A percentile compares a stretch with the other conserved stretches of the same genome.
phyloP scores from a whole-genome alignment of 2,329 filamentous ascomycete genomes.

The Karstenula rhodostoma region DNA sequence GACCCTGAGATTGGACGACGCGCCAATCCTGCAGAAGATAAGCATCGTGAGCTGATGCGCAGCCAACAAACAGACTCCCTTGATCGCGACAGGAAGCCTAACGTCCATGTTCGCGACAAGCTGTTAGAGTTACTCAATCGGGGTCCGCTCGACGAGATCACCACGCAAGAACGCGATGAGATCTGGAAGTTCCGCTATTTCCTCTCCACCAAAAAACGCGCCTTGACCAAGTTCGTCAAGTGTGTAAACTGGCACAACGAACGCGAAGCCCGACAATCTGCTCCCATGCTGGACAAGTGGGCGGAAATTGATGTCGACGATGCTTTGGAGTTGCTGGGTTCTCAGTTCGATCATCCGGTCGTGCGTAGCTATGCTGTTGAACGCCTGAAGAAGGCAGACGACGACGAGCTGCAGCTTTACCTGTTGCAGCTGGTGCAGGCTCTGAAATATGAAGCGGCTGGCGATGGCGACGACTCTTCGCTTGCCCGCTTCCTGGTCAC shows the following conservation, averaged over 20 bases:
- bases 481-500: conserved; percentile 89
- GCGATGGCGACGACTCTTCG: conserved; percentile 79
- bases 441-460: conserved; percentile 71
- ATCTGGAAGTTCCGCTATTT: conserved; percentile 99
- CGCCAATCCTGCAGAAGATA: conserved; percentile 94
- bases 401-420: conserved; percentile 89
- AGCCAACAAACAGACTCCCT: conserved; percentile 93
- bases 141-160: conserved; percentile 87
- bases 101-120: conserved; percentile 93
- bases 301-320: conserved; percentile 97
- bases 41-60: conserved; percentile 89
- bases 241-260: conserved; percentile 93
- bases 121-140: conserved; percentile 91
- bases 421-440: conserved; percentile 94
- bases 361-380: conserved; percentile 95
- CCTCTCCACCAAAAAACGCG: conserved; percentile 83
- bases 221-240: conserved; percentile 96
- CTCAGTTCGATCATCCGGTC: conserved; percentile 85
- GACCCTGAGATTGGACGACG: conserved; percentile 89
- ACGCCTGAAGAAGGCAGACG: conserved; percentile 87
- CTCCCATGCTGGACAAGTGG: conserved; percentile 91
- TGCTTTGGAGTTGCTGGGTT: conserved; percentile 90
- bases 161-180: conserved; percentile 90
- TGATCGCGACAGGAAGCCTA: conserved; percentile 94
- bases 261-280: conserved; percentile 85